A percentile compares a stretch with the other conserved stretches of the same genome.
Evolutionary conservation across 1,284 basidiomycete species (phyloP).

Genomic region (Malassezia pachydermatis): DNA sequence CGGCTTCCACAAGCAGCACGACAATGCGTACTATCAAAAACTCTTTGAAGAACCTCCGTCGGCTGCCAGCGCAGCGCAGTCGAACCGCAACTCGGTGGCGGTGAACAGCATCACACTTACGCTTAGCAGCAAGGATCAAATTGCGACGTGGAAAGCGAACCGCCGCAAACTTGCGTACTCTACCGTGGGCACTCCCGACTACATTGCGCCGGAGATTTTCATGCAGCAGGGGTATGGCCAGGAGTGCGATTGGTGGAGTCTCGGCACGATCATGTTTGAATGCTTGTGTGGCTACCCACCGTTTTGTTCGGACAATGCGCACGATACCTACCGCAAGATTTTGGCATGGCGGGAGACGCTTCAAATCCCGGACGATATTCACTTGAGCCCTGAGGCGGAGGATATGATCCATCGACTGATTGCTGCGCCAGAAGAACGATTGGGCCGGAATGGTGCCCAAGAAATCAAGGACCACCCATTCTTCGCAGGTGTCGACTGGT

Average conservation of each 20-base stretch:
- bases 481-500: conserved; percentile 94
- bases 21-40: conserved; percentile 86
- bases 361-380: conserved; percentile 87
- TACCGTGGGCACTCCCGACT: conserved; percentile 96
- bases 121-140: conserved; percentile 43
- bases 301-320: conserved; percentile 93
- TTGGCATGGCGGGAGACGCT: conserved; percentile 84
- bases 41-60: conserved; percentile 59
- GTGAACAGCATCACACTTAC: conserved; percentile 48
- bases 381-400: conserved; percentile 81
- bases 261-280: conserved; percentile 91
- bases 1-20: conserved; percentile 87
- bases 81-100: conserved; percentile 43
- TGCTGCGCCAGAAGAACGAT: conserved; percentile 67
- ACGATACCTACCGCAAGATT: conserved; percentile 97
- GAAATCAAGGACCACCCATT: conserved; percentile 90
- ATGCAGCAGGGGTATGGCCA: conserved; percentile 93
- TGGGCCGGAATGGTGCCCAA: conserved; percentile 58
- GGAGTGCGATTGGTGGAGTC: conserved; percentile 90
- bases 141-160: conserved; percentile 93
- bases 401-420: conserved; percentile 76
- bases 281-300: conserved; percentile 91
- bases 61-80: conserved; percentile 24
- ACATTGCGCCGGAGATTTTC: conserved; percentile 98
- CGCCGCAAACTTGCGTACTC: conserved; percentile 92